Conservation (phyloP, 1,284 basidiomycete species). For the Austroboletus niveus region DNA sequence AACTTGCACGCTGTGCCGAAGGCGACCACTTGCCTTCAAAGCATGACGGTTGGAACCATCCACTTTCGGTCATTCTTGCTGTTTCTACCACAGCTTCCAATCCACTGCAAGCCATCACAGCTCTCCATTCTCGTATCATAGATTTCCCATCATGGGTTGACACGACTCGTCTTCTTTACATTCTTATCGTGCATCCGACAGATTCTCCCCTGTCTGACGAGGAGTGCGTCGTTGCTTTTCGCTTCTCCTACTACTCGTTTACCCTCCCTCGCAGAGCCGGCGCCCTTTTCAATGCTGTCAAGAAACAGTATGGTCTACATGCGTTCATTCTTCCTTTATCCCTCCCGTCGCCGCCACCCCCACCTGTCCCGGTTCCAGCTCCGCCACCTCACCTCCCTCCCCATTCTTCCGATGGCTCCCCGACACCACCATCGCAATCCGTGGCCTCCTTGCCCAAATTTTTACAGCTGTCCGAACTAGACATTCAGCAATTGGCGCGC, state of each 20-base stretch:
- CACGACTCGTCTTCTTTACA: constrained; percentile 62
- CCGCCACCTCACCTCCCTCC: constrained; percentile 66
- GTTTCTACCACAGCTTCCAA: constrained; percentile 76
- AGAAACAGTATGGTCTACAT: constrained; percentile 78
- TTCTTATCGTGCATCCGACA: constrained; percentile 70
- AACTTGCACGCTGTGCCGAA: constrained; percentile 69
- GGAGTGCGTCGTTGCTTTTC: constrained; percentile 53
- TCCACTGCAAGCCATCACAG: constrained; percentile 71
- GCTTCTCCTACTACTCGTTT: neutral
- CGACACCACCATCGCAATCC: constrained; percentile 6
- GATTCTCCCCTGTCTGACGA: constrained; percentile 69
- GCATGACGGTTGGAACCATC: constrained; percentile 80
- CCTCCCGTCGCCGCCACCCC: constrained; percentile 58
- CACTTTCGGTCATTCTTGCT: constrained; percentile 73
- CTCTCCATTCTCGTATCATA: constrained; percentile 58
- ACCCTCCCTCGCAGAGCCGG: constrained; percentile 48
- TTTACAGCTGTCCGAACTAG: constrained; percentile 64
- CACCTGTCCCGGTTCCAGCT: constrained; percentile 63
- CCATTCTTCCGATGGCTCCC: constrained; percentile 35
- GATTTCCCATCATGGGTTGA: constrained; percentile 81
- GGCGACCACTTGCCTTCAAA: constrained; percentile 70
- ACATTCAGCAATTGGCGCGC: constrained; percentile 77
- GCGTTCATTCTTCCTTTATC: constrained; percentile 63
- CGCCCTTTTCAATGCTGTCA: constrained; percentile 77
- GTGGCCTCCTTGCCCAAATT: constrained; percentile 34